phyloP scores from a whole-genome alignment of 164 flowering plant genomes.

The Umbellularia californica region DNA sequence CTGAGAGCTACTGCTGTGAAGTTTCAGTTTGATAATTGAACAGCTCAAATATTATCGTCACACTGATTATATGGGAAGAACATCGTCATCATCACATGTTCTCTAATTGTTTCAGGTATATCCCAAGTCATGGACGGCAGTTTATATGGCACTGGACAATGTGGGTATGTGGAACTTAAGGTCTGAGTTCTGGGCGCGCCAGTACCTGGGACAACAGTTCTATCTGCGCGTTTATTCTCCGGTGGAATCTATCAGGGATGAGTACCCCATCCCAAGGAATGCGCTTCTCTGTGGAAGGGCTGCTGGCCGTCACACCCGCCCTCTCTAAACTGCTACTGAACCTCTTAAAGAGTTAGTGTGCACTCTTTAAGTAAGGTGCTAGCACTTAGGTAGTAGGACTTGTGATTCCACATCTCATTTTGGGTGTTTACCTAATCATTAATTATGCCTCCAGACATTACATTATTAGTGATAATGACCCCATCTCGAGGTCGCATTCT shows the following conservation, averaged over 20 bases:
- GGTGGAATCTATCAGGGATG: conserved; percentile 48
- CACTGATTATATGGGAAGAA: not conserved
- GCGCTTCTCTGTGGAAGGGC: conserved; percentile 77
- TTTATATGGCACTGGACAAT: conserved; percentile 68
- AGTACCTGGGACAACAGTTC: conserved; percentile 79
- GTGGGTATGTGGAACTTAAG: conserved; percentile 95
- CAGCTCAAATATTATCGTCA: too few relatives aligned
- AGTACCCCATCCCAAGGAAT: conserved; percentile 62
- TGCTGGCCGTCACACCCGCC: conserved; percentile 24
- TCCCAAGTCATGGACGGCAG: conserved; percentile 84
- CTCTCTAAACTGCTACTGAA: conserved; percentile 8
- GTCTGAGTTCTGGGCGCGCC: conserved; percentile 66
- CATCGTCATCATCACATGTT: not conserved
- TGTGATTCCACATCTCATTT: not conserved
- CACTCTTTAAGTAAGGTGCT: not conserved
- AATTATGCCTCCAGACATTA: not conserved
- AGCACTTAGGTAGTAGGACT: not conserved
- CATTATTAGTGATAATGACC: not conserved
- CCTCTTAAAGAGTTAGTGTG: not conserved
- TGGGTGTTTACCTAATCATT: not conserved
- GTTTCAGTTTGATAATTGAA: too few relatives aligned
- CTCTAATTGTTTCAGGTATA: conserved; percentile 53
- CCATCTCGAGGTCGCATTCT: not conserved
- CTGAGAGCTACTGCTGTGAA: too few relatives aligned
- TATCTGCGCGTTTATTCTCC: conserved; percentile 70